Evolutionary conservation across 345 rosid species (phyloP).

Genomic region (Aquilaria sinensis): DNA sequence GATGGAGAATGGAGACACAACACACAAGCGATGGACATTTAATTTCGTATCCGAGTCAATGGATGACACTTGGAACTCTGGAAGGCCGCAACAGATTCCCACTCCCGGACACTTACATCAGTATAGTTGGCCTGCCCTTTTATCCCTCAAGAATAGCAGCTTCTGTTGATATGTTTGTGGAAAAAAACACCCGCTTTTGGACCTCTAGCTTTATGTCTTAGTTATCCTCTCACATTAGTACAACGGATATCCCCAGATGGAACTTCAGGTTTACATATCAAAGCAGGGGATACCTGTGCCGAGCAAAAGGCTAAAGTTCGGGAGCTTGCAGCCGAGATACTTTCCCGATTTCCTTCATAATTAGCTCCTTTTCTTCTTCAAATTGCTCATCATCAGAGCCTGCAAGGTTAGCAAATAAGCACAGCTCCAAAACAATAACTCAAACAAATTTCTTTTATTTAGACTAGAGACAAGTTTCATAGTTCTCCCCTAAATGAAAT

Average conservation of each 20-base stretch:
- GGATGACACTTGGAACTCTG: no score
- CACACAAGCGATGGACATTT: no score
- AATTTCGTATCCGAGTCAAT: no score
- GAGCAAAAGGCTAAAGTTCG: conserved; percentile 19
- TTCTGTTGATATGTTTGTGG: no score
- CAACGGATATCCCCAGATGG: not conserved
- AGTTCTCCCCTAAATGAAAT: not conserved
- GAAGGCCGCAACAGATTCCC: no score
- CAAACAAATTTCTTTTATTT: not conserved
- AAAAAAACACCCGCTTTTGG: no score
- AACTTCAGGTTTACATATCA: not conserved
- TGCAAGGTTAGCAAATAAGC: conserved; percentile 13
- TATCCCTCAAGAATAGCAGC: no score
- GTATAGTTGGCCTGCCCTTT: no score
- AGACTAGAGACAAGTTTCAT: not conserved
- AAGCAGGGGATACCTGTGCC: no score
- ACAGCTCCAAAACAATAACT: not conserved
- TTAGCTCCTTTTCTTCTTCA: conserved; percentile 91
- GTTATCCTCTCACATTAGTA: not conserved
- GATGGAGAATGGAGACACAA: no score
- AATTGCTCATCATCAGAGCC: conserved; percentile 89
- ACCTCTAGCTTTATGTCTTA: not conserved
- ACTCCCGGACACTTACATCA: no score
- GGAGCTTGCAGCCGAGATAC: conserved; percentile 38
- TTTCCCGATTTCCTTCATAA: conserved; percentile 73